Evolutionary conservation across 495 filamentous ascomycete genomes (phyloP).

Genomic region (Polyplosphaeria fusca): DNA sequence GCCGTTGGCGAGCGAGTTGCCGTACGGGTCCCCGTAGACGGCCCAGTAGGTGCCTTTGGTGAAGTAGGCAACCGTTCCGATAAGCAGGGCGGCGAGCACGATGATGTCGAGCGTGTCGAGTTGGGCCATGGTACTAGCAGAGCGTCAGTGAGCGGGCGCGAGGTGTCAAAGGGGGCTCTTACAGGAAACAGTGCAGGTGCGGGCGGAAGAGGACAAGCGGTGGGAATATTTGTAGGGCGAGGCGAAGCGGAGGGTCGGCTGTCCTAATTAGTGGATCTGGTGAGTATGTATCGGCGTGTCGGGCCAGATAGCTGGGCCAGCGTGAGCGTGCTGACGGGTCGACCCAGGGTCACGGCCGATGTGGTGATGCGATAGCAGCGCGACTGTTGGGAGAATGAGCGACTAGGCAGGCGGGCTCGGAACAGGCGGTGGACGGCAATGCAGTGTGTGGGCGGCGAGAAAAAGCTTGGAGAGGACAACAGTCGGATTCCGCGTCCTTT

Average conservation of each 20-base stretch:
- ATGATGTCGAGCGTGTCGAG: slow-evolving; percentile 92
- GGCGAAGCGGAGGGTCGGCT: not conserved
- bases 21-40: slow-evolving; percentile 81
- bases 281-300: too few relatives aligned
- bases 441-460: too few relatives aligned
- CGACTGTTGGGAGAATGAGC: too few relatives aligned
- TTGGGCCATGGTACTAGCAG: slow-evolving; percentile 69
- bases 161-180: not conserved
- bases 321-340: too few relatives aligned
- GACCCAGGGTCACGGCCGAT: too few relatives aligned
- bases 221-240: slow-evolving; percentile 15
- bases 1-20: slow-evolving; percentile 68
- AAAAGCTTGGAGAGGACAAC: too few relatives aligned
- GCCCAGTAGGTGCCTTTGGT: slow-evolving; percentile 95
- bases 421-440: too few relatives aligned
- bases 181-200: slow-evolving; percentile 2
- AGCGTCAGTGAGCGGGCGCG: slow-evolving; percentile 5
- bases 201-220: slow-evolving; percentile 27
- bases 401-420: too few relatives aligned
- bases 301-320: too few relatives aligned
- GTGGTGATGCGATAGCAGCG: too few relatives aligned
- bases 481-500: too few relatives aligned
- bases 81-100: slow-evolving; percentile 77
- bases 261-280: too few relatives aligned
- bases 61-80: slow-evolving; percentile 91